Conservation (phyloP, 495 filamentous ascomycete genomes). For the Penicillium turbatum region DNA sequence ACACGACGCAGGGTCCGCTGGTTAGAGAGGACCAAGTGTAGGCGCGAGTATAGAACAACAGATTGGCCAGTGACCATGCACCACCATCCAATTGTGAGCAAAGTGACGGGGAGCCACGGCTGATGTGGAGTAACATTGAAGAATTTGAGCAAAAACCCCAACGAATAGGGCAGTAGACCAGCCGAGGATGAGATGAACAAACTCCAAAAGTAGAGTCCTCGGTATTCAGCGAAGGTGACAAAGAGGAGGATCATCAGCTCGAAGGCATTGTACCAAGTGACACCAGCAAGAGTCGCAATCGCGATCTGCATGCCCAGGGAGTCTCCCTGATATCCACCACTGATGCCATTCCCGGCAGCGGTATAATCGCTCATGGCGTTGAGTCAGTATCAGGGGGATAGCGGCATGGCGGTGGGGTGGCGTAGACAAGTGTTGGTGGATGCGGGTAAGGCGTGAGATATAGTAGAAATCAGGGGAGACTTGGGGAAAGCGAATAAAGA, state of each 20-base stretch:
- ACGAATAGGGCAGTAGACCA: slow-evolving; percentile 53
- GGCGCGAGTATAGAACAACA: slow-evolving; percentile 63
- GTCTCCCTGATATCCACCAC: slow-evolving; percentile 36
- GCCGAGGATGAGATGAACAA: slow-evolving; percentile 48
- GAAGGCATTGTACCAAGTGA: slow-evolving; percentile 54
- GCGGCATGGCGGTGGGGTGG: neutral
- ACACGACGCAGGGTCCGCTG: slow-evolving; percentile 48
- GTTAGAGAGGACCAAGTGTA: slow-evolving; percentile 55
- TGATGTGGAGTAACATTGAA: slow-evolving; percentile 42
- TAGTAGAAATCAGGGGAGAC: neutral
- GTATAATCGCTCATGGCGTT: slow-evolving; percentile 21
- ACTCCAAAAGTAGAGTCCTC: slow-evolving; percentile 57
- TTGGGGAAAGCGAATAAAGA: neutral
- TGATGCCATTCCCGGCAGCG: slow-evolving; percentile 41
- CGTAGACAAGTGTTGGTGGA: neutral
- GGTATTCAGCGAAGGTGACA: slow-evolving; percentile 50
- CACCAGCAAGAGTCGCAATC: slow-evolving; percentile 50
- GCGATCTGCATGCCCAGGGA: slow-evolving; percentile 40
- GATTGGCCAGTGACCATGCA: slow-evolving; percentile 64
- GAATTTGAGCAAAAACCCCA: slow-evolving; percentile 60
- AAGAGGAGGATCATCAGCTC: slow-evolving; percentile 54
- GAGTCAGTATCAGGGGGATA: slow-evolving; percentile 5
- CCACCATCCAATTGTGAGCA: slow-evolving; percentile 56
- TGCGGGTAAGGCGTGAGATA: neutral
- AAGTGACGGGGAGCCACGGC: slow-evolving; percentile 38